These are phyloP conservation scores for Calocera cornea DNA, from an alignment of 768 basidiomycete genomes.

Conservation along the genomic window DNA sequence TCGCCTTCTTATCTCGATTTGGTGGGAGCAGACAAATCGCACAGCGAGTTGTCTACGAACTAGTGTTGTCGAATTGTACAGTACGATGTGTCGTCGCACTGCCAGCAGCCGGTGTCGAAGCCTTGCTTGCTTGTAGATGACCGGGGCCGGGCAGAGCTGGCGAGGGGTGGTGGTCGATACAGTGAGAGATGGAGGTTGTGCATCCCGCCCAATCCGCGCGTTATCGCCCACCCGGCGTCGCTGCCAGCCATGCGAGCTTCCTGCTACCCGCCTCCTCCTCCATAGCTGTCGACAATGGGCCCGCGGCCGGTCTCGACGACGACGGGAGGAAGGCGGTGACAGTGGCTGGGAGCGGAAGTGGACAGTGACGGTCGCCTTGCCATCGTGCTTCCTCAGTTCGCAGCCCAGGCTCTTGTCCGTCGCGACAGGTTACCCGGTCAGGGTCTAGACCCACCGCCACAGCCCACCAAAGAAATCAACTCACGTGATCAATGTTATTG, in stretches of 20 bases:
- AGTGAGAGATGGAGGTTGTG: not conserved
- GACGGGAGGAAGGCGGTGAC: not conserved
- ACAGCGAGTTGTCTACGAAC: not conserved
- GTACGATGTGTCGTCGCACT: not conserved
- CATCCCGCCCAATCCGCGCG: not conserved
- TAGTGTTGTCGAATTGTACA: constrained; percentile 3
- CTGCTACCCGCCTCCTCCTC: not conserved
- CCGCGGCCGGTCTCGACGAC: not conserved
- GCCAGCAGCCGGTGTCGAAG: not conserved
- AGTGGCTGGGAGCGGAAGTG: not conserved
- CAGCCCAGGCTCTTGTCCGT: no score
- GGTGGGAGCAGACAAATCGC: not conserved
- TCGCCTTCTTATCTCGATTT: not conserved
- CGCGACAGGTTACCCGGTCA: not conserved
- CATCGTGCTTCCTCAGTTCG: not conserved
- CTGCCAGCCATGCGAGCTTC: not conserved
- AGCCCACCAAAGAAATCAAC: no score
- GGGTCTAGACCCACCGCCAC: no score
- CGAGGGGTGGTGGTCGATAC: not conserved
- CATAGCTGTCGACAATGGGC: not conserved
- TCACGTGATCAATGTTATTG: no score
- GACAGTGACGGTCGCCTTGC: not conserved
- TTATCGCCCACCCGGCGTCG: not conserved
- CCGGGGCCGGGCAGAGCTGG: not conserved
- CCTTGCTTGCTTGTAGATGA: not conserved